phyloP scores from a whole-genome alignment of 2,329 filamentous ascomycete species.

The Diplodia scrobiculata region DNA sequence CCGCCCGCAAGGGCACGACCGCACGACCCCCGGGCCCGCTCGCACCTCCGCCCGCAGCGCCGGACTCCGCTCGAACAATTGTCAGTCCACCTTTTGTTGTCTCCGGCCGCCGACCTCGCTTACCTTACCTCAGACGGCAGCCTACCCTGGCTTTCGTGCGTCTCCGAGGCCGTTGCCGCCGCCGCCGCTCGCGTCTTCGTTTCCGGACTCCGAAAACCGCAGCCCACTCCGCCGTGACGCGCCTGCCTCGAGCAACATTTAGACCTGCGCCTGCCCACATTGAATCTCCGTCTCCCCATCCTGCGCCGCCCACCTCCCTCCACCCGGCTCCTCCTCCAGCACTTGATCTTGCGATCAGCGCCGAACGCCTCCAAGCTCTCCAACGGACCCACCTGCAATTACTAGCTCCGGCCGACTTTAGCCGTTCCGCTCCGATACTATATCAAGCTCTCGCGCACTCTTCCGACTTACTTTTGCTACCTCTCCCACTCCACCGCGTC shows the following conservation, averaged over 20 bases:
- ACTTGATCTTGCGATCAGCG: background rate
- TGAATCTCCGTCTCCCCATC: background rate
- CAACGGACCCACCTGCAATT: slow-evolving; percentile 18
- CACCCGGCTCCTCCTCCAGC: background rate
- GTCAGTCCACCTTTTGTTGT: slow-evolving; percentile 22
- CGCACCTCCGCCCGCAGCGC: slow-evolving; percentile 20
- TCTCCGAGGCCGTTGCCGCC: slow-evolving; percentile 13
- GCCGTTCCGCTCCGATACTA: slow-evolving; percentile 28
- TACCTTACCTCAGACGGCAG: slow-evolving; percentile 12
- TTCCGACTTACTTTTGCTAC: slow-evolving; percentile 8
- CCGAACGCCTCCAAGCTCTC: background rate
- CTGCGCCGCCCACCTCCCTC: background rate
- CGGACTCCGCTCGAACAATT: slow-evolving; percentile 28
- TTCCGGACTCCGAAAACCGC: slow-evolving; percentile 13
- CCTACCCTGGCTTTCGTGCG: background rate
- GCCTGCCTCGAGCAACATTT: slow-evolving; percentile 19
- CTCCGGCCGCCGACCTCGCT: slow-evolving; percentile 15
- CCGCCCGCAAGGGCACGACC: background rate
- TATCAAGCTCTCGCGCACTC: slow-evolving; percentile 14
- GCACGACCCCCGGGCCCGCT: slow-evolving; percentile 1
- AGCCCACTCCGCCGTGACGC: slow-evolving; percentile 1
- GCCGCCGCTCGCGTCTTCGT: slow-evolving; percentile 11
- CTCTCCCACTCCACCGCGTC: background rate
- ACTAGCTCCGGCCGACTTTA: slow-evolving; percentile 19
- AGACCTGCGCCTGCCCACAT: slow-evolving; percentile 7